Conservation (phyloP, 257 asterid genomes). For the Solanum commersonii region DNA sequence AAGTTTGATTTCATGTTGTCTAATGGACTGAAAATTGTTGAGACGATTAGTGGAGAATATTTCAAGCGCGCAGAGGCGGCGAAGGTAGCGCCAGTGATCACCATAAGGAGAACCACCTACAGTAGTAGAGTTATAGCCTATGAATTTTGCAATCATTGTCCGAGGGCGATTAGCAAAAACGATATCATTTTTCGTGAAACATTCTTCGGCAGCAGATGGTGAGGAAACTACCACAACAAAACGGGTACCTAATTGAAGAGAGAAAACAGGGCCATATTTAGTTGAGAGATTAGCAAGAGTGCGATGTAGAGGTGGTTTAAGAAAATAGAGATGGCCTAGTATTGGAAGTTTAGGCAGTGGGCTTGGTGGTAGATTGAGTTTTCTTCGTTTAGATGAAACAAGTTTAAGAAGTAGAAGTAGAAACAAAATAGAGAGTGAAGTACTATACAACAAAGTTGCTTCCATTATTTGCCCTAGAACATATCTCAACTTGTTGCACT, state of each 20-base stretch:
- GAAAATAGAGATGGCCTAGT: constrained; percentile 54
- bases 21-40: constrained; percentile 20
- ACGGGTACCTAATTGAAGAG: constrained; percentile 42
- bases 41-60: constrained; percentile 40
- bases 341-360: constrained; percentile 32
- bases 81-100: constrained; percentile 52
- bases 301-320: constrained; percentile 35
- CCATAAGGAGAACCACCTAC: constrained; percentile 32
- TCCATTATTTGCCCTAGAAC: not conserved
- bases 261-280: constrained; percentile 25
- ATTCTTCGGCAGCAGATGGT: constrained; percentile 32
- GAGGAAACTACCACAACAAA: constrained; percentile 42
- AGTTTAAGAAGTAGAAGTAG: not conserved
- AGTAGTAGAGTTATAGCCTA: constrained; percentile 38
- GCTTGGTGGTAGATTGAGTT: constrained; percentile 33
- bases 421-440: not conserved
- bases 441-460: not conserved
- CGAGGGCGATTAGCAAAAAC: constrained; percentile 45
- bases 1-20: constrained; percentile 26
- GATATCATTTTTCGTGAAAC: constrained; percentile 52
- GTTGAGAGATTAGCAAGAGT: constrained; percentile 20
- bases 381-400: not conserved
- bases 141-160: constrained; percentile 18
- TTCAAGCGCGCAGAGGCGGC: constrained; percentile 32
- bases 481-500: not conserved